A percentile compares a stretch with the other conserved stretches of the same genome.
phyloP scores from a whole-genome alignment of 202 grass and related monocot genomes.

The Schoenoplectus triqueter region DNA sequence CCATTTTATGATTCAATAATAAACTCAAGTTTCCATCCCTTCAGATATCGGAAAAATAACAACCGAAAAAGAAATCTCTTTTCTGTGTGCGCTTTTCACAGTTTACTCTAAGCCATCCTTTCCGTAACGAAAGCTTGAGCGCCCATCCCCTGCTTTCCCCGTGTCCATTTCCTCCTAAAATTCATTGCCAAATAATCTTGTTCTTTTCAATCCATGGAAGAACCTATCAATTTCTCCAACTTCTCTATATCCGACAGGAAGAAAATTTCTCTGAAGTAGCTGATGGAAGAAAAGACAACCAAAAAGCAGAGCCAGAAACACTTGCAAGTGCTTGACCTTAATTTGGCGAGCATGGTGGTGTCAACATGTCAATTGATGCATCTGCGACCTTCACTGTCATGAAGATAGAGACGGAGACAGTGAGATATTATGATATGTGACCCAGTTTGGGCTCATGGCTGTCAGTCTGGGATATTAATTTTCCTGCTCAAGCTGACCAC shows the following conservation, averaged over 20 bases:
- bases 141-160: not conserved
- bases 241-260: slow-evolving; percentile 45
- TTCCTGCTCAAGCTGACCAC: too few species aligned
- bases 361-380: slow-evolving; percentile 99
- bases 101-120: not conserved
- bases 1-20: not conserved
- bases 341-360: slow-evolving; percentile 93
- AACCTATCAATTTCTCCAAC: slow-evolving; percentile 47
- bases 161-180: not conserved
- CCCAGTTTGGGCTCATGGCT: slow-evolving; percentile 23
- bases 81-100: not conserved
- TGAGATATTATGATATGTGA: slow-evolving; percentile 13
- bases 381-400: slow-evolving; percentile 98
- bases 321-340: slow-evolving; percentile 75
- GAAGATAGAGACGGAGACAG: slow-evolving; percentile 74
- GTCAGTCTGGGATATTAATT: slow-evolving; percentile 89
- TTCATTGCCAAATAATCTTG: not conserved
- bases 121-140: not conserved
- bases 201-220: slow-evolving; percentile 26
- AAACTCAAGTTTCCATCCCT: not conserved
- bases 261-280: slow-evolving; percentile 28
- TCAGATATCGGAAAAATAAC: not conserved
- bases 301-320: slow-evolving; percentile 42
- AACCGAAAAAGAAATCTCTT: not conserved
- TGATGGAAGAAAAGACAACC: slow-evolving; percentile 32